Conservation (phyloP, 164 flowering plant species). For the Santalum album region DNA sequence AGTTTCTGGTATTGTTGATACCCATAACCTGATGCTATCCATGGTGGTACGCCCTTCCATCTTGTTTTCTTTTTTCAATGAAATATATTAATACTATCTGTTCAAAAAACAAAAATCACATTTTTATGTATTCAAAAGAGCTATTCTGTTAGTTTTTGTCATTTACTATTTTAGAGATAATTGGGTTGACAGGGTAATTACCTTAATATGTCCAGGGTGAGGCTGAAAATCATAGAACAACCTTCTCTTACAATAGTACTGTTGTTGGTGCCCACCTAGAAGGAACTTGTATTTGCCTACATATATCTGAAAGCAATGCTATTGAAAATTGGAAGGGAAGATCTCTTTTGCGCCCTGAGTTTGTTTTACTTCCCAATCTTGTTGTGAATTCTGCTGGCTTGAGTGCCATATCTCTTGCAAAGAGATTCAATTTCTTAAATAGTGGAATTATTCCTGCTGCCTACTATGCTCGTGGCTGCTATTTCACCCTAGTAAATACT, state of each 20-base stretch:
- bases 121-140: too few species aligned
- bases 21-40: conserved; percentile 80
- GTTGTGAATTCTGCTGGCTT: conserved; percentile 79
- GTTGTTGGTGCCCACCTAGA: conserved; percentile 58
- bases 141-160: background rate
- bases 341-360: conserved; percentile 36
- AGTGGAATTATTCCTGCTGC: conserved; percentile 30
- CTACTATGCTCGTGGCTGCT: conserved; percentile 88
- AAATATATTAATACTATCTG: background rate
- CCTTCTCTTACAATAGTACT: conserved; percentile 62
- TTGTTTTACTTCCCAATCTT: conserved; percentile 54
- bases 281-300: conserved; percentile 36
- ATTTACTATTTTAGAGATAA: conserved; percentile 2
- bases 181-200: conserved; percentile 25
- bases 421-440: conserved; percentile 43
- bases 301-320: conserved; percentile 41
- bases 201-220: conserved; percentile 66
- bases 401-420: conserved; percentile 61
- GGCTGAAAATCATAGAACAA: conserved; percentile 58
- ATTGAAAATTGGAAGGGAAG: conserved; percentile 32
- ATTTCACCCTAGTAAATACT: conserved; percentile 59
- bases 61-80: background rate
- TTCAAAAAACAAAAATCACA: too few species aligned
- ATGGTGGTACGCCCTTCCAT: conserved; percentile 44
- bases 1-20: conserved; percentile 70